Evolutionary conservation across 164 flowering plant species (phyloP), one percentile per base, ranked within the genome.

Genomic region (Umbellularia californica): DNA sequence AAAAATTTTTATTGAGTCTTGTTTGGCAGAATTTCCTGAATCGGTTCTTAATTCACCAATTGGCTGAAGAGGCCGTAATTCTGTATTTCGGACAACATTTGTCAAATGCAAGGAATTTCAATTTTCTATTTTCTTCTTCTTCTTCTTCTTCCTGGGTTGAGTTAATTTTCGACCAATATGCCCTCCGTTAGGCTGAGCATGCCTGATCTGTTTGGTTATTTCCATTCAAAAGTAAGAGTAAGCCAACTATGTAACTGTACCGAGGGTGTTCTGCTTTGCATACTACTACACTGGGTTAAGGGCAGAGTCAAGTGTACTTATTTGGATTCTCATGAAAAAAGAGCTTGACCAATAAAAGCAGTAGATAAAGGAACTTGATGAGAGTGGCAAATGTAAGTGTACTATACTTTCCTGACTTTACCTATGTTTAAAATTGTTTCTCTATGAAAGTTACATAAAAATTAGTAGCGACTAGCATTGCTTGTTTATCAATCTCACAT

Each of bases 301-400:
- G 95, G 88, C 89, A 84, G 97, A 95, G 88, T 81, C 85, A 22
- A 80, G 77, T 81, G 75, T 81, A 76, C 95, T 89, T 76, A 82
- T 65, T 70, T 89, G 55, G 97, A 89, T 81, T 84, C 85, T 76
- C 98, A 90, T 75, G 83, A 86, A 28, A 28, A 90, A 87, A 84
- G 99, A 92, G 78, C 90, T 95, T 69, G 80, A 55, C 80, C 86
- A 86, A 69, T 87, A 88, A 81, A 87, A 85, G 79, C 85, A 52
- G 51, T 81, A 74, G 5, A 84, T 92, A 63, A 89, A 91, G 81
- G 92, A 92, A 80, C 92, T 92, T 76, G 90, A 90, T 73, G 95
- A 90, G 83, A 95, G 88, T 84, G 77, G 98, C 97, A 41, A 93
- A 88, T 82, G 93, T 89, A 82, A 91, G 77, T 88, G 95, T 95